These are phyloP conservation scores for Actinomortierella ambigua DNA, from an alignment of 371 early-diverging fungal species.

Conservation along the genomic window DNA sequence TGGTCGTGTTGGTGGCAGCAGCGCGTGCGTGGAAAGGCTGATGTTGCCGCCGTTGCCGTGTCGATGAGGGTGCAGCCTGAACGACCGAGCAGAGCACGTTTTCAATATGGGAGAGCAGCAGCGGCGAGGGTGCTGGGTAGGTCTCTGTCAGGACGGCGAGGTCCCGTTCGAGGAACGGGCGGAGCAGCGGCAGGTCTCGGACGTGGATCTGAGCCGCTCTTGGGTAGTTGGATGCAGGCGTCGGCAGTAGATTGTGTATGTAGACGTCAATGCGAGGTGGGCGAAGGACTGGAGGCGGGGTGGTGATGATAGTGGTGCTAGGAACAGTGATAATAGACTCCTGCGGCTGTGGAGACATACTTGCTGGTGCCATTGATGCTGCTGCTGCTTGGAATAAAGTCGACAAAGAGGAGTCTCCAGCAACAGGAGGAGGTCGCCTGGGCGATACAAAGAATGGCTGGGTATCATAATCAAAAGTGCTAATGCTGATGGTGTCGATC, in stretches of 20 bases:
- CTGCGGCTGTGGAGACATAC: no score
- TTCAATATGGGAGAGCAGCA: slow-evolving; percentile 20
- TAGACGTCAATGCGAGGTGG: slow-evolving; percentile 33
- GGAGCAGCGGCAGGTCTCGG: slow-evolving; percentile 35
- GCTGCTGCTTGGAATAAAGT: no score
- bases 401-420: no score
- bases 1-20: background rate
- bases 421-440: background rate
- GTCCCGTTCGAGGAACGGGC: slow-evolving; percentile 29
- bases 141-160: slow-evolving; percentile 28
- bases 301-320: no score
- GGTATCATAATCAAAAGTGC: slow-evolving; percentile 5
- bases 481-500: slow-evolving; percentile 30
- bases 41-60: background rate
- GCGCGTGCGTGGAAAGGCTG: background rate
- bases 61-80: background rate
- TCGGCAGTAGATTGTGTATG: slow-evolving; percentile 14
- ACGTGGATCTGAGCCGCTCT: slow-evolving; percentile 38
- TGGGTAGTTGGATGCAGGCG: slow-evolving; percentile 19
- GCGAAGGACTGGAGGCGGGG: background rate
- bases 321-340: no score
- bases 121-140: slow-evolving; percentile 2
- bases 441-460: background rate
- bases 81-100: slow-evolving; percentile 7
- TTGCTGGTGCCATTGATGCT: no score